Conservation (phyloP, 2,329 filamentous ascomycete genomes). For the Tolypocladium ophioglossoides region DNA sequence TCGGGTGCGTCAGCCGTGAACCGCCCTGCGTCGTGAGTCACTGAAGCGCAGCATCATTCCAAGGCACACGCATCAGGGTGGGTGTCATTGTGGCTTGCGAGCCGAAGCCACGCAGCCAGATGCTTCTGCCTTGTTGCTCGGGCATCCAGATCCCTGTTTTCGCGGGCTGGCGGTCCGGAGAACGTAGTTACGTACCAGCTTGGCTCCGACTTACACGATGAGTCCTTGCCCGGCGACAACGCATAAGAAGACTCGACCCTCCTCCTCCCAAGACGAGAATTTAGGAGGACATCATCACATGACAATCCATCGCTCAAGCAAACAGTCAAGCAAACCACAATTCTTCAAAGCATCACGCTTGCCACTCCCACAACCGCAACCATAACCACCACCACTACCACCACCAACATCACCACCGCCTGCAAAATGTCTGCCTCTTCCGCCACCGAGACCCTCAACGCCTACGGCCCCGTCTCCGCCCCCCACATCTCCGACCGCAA, state of each 20-base stretch:
- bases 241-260: not conserved
- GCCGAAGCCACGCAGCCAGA: not conserved
- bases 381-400: not conserved
- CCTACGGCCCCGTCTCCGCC: constrained; percentile 5
- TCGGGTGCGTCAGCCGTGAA: not conserved
- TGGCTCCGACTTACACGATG: not conserved
- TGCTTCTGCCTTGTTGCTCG: not conserved
- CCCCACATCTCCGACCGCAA: constrained; percentile 4
- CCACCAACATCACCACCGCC: not conserved
- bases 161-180: not conserved
- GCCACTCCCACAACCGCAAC: not conserved
- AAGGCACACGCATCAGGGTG: too few relatives aligned
- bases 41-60: not conserved
- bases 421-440: constrained; percentile 1
- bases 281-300: not conserved
- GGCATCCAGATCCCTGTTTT: not conserved
- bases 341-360: not conserved
- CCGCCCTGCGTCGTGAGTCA: not conserved
- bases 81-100: not conserved
- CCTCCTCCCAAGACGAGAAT: not conserved
- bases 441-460: constrained; percentile 5
- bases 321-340: too few relatives aligned
- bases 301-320: not conserved
- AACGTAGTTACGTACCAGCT: not conserved
- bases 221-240: not conserved